A percentile compares a stretch with the other conserved stretches of the same genome.
These are phyloP conservation scores for Xylaria cubensis DNA, from an alignment of 495 filamentous ascomycete genomes.

Conservation along the genomic window DNA sequence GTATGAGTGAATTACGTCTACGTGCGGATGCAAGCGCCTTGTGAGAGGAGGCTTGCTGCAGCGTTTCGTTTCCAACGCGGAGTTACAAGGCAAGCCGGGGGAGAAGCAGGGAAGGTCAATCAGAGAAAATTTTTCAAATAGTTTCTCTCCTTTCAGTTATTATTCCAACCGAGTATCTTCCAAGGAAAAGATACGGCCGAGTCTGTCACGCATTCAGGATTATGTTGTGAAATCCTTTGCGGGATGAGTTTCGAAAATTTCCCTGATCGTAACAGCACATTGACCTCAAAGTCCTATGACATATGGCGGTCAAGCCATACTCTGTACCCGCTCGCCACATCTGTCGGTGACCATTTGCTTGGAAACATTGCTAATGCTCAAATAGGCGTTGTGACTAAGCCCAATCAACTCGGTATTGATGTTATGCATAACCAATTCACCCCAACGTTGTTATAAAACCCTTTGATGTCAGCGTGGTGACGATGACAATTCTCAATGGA, in stretches of 20 bases:
- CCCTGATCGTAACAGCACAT: not conserved
- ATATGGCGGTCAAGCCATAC: constrained; percentile 17
- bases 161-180: constrained; percentile 3
- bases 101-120: not conserved
- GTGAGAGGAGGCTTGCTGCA: not conserved
- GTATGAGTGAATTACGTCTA: constrained; percentile 24
- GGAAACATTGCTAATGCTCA: constrained; percentile 9
- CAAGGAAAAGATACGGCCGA: not conserved
- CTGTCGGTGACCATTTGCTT: not conserved
- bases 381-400: constrained; percentile 1
- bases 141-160: constrained; percentile 1
- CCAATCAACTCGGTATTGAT: not conserved
- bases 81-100: not conserved
- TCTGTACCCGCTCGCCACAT: constrained; percentile 12
- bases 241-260: not conserved
- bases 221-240: constrained; percentile 10
- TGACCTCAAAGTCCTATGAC: constrained; percentile 10
- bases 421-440: constrained; percentile 18
- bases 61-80: not conserved
- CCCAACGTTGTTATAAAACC: not conserved
- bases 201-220: constrained; percentile 3
- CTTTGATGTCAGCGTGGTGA: not conserved
- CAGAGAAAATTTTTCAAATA: not conserved
- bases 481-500: not conserved
- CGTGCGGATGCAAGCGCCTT: constrained; percentile 21